A percentile compares a stretch with the other conserved stretches of the same genome.
Conservation (phyloP, 1,284 basidiomycete genomes). For the Ganoderma boninense region DNA sequence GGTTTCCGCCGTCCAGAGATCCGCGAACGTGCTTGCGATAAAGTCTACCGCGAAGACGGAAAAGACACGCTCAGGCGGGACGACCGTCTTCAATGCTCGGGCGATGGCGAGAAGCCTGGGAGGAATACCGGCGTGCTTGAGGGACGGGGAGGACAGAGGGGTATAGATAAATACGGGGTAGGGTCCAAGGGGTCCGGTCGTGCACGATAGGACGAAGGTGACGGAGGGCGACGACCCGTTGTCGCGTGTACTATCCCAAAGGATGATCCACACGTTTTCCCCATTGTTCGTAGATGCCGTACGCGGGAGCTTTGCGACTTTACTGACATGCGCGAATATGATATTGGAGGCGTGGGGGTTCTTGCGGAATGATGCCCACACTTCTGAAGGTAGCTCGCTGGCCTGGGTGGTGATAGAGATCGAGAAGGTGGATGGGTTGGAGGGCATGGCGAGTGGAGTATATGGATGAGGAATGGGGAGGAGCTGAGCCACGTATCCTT, state of each 20-base stretch:
- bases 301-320: slow-evolving; percentile 35
- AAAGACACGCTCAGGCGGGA: slow-evolving; percentile 53
- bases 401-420: slow-evolving; percentile 44
- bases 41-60: slow-evolving; percentile 68
- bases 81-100: slow-evolving; percentile 30
- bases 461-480: background rate
- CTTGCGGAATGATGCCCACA: slow-evolving; percentile 49
- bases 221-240: slow-evolving; percentile 38
- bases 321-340: slow-evolving; percentile 59
- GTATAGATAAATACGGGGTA: slow-evolving; percentile 57
- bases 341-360: slow-evolving; percentile 59
- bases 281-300: slow-evolving; percentile 10
- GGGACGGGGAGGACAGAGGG: slow-evolving; percentile 31
- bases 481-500: background rate
- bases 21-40: slow-evolving; percentile 57
- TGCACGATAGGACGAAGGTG: slow-evolving; percentile 67
- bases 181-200: slow-evolving; percentile 56
- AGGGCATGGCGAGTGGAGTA: background rate
- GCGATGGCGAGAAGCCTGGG: slow-evolving; percentile 39
- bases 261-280: slow-evolving; percentile 60
- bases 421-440: slow-evolving; percentile 12
- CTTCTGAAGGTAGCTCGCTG: slow-evolving; percentile 41
- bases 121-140: slow-evolving; percentile 40
- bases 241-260: slow-evolving; percentile 34
- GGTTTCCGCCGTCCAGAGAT: slow-evolving; percentile 55